Percentiles rank a stretch among this genome's conserved stretches.
These are phyloP conservation scores for Saturnispora gosingensis DNA, from an alignment of 805 yeast species.

Conservation along the genomic window DNA sequence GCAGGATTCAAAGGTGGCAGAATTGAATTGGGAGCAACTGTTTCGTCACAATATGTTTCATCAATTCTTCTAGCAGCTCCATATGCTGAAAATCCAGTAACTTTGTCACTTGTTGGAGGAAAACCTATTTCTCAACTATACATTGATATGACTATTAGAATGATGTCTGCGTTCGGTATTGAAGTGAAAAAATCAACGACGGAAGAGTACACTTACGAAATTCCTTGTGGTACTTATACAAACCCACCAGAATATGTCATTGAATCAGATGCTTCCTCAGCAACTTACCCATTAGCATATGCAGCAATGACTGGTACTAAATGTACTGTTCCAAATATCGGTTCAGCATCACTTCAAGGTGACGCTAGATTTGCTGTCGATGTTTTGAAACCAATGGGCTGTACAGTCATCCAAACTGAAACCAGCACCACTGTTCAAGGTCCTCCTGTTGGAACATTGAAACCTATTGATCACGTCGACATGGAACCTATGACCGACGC, in stretches of 20 bases:
- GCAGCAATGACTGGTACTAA: slow-evolving; percentile 94
- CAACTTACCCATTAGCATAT: slow-evolving; percentile 94
- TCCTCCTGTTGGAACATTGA: slow-evolving; percentile 60
- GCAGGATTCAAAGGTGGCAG: slow-evolving; percentile 77
- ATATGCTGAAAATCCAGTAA: slow-evolving; percentile 81
- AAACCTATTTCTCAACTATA: slow-evolving; percentile 93
- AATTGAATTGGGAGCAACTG: slow-evolving; percentile 90
- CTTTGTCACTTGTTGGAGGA: slow-evolving; percentile 85
- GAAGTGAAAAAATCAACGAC: slow-evolving; percentile 57
- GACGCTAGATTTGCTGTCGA: slow-evolving; percentile 95
- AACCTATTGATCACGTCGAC: slow-evolving; percentile 68
- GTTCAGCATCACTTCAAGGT: slow-evolving; percentile 86
- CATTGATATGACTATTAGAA: slow-evolving; percentile 92
- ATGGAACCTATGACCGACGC: slow-evolving; percentile 99
- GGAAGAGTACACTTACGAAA: slow-evolving; percentile 78
- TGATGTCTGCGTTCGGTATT: slow-evolving; percentile 90
- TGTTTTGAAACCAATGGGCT: slow-evolving; percentile 92
- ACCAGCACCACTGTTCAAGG: slow-evolving; percentile 90
- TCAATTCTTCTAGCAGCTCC: slow-evolving; percentile 97
- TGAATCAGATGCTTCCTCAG: slow-evolving; percentile 96
- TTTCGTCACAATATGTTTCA: slow-evolving; percentile 95
- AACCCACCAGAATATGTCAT: slow-evolving; percentile 82
- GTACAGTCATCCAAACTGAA: slow-evolving; percentile 72
- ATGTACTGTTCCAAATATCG: slow-evolving; percentile 91
- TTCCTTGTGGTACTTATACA: slow-evolving; percentile 72